Evolutionary conservation across 1,284 basidiomycete species (phyloP).

Genomic region (Violaceomyces palustris): DNA sequence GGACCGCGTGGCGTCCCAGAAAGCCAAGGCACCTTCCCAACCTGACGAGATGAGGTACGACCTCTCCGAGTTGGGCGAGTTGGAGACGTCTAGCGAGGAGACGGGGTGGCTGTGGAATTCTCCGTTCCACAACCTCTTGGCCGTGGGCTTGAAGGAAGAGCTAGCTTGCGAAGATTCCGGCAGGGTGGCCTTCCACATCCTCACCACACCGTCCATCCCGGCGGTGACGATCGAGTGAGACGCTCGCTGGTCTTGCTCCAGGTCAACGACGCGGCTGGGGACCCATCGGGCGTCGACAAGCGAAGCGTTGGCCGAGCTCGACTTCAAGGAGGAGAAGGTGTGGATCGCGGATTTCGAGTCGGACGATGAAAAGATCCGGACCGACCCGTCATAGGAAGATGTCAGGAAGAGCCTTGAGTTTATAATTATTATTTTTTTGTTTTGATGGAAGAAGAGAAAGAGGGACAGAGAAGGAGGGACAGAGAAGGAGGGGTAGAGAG

Average conservation of each 20-base stretch:
- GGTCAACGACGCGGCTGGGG: not conserved
- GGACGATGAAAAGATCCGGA: slow-evolving; percentile 38
- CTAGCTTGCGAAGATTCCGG: no score
- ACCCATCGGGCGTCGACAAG: slow-evolving; percentile 69
- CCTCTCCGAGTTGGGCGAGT: slow-evolving; percentile 1
- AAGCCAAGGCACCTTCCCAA: slow-evolving; percentile 44
- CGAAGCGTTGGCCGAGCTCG: slow-evolving; percentile 53
- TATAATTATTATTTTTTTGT: no score
- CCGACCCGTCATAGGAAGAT: slow-evolving; percentile 50
- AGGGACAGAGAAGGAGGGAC: not conserved
- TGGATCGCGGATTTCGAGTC: slow-evolving; percentile 19
- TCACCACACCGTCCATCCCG: slow-evolving; percentile 70
- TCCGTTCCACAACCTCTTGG: slow-evolving; percentile 9
- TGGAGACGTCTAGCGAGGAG: slow-evolving; percentile 15
- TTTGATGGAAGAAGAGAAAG: slow-evolving; percentile 9
- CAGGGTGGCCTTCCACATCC: slow-evolving; percentile 32
- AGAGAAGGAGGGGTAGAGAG: not conserved
- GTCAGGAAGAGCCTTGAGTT: slow-evolving; percentile 54
- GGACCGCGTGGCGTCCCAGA: slow-evolving; percentile 35
- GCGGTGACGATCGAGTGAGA: slow-evolving; percentile 61
- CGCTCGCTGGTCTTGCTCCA: slow-evolving; percentile 4
- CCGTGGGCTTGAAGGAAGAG: no score
- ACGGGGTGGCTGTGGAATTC: slow-evolving; percentile 31
- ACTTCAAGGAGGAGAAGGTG: slow-evolving; percentile 25
- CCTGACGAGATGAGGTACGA: slow-evolving; percentile 28